These are phyloP conservation scores for Coemansia sp. DNA, from an alignment of 192 early-diverging fungal genomes.

Conservation along the genomic window DNA sequence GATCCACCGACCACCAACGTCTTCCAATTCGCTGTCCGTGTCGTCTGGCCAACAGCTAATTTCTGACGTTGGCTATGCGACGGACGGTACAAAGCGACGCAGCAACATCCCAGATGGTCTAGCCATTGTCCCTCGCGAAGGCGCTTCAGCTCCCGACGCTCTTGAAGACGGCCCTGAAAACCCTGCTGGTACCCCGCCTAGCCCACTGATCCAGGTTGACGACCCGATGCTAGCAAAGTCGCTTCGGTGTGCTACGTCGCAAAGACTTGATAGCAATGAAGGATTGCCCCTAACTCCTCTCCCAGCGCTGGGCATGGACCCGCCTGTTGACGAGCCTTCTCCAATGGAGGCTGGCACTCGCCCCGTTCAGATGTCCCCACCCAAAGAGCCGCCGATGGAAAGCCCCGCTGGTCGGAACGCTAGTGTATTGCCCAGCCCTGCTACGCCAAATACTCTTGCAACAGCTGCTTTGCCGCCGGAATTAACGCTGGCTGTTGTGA, in stretches of 20 bases:
- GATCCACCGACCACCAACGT: background rate
- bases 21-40: slow-evolving; percentile 1
- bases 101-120: background rate
- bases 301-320: background rate
- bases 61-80: background rate
- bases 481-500: background rate
- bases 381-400: background rate
- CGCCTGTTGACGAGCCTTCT: background rate
- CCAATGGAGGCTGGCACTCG: background rate
- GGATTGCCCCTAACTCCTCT: background rate
- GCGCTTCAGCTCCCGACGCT: background rate
- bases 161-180: background rate
- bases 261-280: background rate
- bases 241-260: slow-evolving; percentile 17
- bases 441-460: background rate
- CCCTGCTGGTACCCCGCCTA: slow-evolving; percentile 20
- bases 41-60: background rate
- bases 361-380: background rate
- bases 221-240: slow-evolving; percentile 21
- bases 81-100: background rate
- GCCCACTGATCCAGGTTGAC: slow-evolving; percentile 39
- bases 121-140: background rate
- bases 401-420: background rate
- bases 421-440: background rate
- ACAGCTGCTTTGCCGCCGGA: background rate